Evolutionary conservation across 2,329 filamentous ascomycete genomes (phyloP).

Genomic region (Verticillium nonalfalfae): DNA sequence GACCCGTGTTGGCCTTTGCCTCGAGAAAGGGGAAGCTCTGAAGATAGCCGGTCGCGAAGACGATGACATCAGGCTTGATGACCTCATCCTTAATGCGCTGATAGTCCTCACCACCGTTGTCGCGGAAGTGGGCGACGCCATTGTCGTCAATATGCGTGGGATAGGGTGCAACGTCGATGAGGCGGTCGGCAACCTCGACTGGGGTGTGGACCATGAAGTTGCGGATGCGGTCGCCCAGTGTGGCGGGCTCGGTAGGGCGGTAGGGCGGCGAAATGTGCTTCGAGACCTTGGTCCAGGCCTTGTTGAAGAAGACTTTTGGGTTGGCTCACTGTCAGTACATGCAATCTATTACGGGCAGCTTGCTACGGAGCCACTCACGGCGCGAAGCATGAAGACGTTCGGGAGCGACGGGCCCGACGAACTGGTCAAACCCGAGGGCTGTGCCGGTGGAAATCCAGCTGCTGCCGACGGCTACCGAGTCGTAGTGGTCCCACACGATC

Average conservation of each 20-base stretch:
- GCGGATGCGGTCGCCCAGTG: constrained; percentile 20
- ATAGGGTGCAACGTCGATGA: constrained; percentile 28
- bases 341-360: not conserved
- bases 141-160: constrained; percentile 22
- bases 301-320: constrained; percentile 23
- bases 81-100: constrained; percentile 17
- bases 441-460: constrained; percentile 23
- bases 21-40: constrained; percentile 25
- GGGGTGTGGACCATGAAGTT: constrained; percentile 23
- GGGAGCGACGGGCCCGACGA: constrained; percentile 34
- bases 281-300: constrained; percentile 24
- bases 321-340: not conserved
- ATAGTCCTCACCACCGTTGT: constrained; percentile 21
- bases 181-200: constrained; percentile 14
- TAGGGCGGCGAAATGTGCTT: constrained; percentile 26
- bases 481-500: constrained; percentile 31
- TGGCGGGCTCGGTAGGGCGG: constrained; percentile 16
- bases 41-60: constrained; percentile 29
- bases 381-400: constrained; percentile 8
- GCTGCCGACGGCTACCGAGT: constrained; percentile 34
- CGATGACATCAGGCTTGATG: constrained; percentile 26
- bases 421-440: constrained; percentile 37
- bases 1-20: constrained; percentile 21
- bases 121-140: constrained; percentile 23
- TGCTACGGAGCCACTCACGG: not conserved